phyloP scores from a whole-genome alignment of 2,329 filamentous ascomycete genomes.

The Ceratocystis variospora region DNA sequence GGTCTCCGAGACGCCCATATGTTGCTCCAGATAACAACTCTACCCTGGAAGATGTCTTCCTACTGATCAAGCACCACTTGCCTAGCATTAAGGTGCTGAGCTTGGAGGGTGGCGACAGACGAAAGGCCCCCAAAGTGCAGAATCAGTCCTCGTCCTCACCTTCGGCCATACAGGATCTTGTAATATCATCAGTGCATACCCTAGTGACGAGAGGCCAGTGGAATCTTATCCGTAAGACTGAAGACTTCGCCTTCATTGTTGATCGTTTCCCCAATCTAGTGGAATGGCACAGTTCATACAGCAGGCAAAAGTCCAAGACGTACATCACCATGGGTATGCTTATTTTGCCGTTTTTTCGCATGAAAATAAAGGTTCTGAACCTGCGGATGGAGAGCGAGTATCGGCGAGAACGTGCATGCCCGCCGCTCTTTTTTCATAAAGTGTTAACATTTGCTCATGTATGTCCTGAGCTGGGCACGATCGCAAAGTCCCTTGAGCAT shows the following conservation, averaged over 20 bases:
- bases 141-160: conserved; percentile 18
- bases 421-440: conserved; percentile 49
- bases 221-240: conserved; percentile 54
- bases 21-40: conserved; percentile 40
- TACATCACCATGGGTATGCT: conserved; percentile 52
- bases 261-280: conserved; percentile 50
- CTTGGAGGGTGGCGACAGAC: conserved; percentile 62
- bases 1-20: conserved; percentile 39
- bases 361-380: conserved; percentile 47
- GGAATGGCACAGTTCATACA: conserved; percentile 50
- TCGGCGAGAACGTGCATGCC: conserved; percentile 47
- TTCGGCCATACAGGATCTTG: neutral
- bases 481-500: conserved; percentile 49
- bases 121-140: conserved; percentile 55
- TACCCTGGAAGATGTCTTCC: conserved; percentile 55
- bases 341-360: conserved; percentile 45
- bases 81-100: conserved; percentile 52
- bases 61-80: conserved; percentile 45
- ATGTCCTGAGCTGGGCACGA: conserved; percentile 47
- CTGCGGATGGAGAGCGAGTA: conserved; percentile 61
- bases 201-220: conserved; percentile 63
- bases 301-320: conserved; percentile 60
- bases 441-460: conserved; percentile 48
- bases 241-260: conserved; percentile 50
- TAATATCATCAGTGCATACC: conserved; percentile 45